Evolutionary conservation across 495 filamentous ascomycete genomes (phyloP), one percentile per base, ranked within the genome.

Genomic region (Aspergillus homomorphus): DNA sequence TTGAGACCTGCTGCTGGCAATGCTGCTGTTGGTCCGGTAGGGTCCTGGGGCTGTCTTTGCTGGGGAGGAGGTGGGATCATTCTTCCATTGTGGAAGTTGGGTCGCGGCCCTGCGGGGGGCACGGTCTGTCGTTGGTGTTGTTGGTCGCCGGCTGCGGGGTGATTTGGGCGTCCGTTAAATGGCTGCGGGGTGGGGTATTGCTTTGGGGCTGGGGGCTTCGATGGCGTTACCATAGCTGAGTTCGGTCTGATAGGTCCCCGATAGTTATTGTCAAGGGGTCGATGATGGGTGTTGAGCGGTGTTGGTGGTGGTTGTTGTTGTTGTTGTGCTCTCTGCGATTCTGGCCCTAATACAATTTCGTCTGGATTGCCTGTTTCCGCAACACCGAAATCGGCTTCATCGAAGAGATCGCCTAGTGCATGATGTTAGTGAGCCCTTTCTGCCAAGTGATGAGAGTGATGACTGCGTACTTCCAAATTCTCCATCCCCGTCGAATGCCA

Each of bases 381-480:
- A 72, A 67, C 83, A 71, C 69, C 74, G 66, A 92, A 90, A 66
- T 92, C 88, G 22, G 82, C 86, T 72, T 90, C 87, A 64, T 90
- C 87, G 64, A 90, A 84, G 33, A 89, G 80, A 60, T 82, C 80
- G 60, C 77, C 80, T 81, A 33, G 9, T 50, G 43, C 63, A 12
- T 12, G 15, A 60, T 15, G 55, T 77, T 65, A 74, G 64, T 41
- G 51, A 63, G 50, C 15, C 8, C 3, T n/a, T 38, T 14, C 54
- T 65, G 28, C 56, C 58, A 45, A 16, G 9, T 3, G 30, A 43
- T 9, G 12, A 6, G 42, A 16, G 14, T 3, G 2, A 7, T 18
- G 4, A 21, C 21, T 16, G 61, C 81, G 72, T 77, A 83, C 87
- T 89, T 61, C 86, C 89, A 70, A 90, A 87, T 62, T 92, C 89